Evolutionary conservation across 208 protist species (phyloP), one percentile per base, ranked within the genome.

Genomic region (Leishmania tropica): DNA sequence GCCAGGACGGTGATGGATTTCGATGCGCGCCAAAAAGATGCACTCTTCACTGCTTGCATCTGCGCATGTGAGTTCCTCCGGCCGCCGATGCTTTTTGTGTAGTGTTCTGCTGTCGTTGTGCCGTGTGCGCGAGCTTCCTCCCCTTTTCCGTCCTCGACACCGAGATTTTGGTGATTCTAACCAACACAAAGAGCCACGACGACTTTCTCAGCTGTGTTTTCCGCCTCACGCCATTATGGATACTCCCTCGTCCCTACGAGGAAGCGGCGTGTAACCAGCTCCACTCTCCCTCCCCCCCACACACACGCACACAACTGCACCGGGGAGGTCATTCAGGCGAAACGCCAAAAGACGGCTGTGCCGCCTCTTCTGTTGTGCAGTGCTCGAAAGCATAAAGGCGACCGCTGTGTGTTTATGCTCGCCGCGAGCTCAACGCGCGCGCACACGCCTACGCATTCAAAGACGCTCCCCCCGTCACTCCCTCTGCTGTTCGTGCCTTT

Each of bases 1-100:
- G n/a, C 86, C 78, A 19, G 88, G 92, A 17, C 79, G 91, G 15
- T 95, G 64, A 76, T 47, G n/a, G 73, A 21, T 24, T 24, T 65
- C 42, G 2, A 60, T 37, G 15, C 64, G 42, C 60, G 19, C 48
- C n/a, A 47, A n/a, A 42, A 37, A 72, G 28, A 78, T 75, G 71
- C 47, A 3, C 5, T 19, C 47, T 47, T 40, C 47, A 7, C 13
- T 7, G 62, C 62, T 40, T 37, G 28, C 62, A 3, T 19, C 31
- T 40, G 31, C 62, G 62, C 31, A 40, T 40, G 62, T 13, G 62
- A 8, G 31, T 24, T 11, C 13, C 13, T 40, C 31, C 15, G 13
- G 56, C 7, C 56, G 24, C 31, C 15, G 31, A 68, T 68, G 62
- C 62, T 21, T 40, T 68, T 24, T 40, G 15, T 28, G 31, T 68